Evolutionary conservation across 176 grass and related monocot species (phyloP), one percentile per base, ranked within the genome.

Genomic region (Lolium rigidum): DNA sequence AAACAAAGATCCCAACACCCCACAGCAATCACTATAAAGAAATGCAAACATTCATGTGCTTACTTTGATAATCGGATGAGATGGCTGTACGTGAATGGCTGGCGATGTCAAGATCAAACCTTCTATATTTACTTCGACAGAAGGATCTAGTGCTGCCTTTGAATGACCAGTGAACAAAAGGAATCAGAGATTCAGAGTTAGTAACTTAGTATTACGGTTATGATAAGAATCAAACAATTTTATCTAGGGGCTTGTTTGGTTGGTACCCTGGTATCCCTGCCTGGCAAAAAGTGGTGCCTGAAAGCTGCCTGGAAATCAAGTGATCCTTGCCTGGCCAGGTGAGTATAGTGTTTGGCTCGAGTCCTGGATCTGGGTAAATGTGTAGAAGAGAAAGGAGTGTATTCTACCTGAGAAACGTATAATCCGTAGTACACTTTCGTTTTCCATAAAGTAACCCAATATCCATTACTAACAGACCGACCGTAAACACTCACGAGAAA

Each of bases 21-120:
- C 61, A 60, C 14, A 83, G 14, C 63, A 79, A 70, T n/a, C 66
- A 63, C 54, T 54, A 71, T 26, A 55, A 84, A 35, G 28, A 82
- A 49, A 64, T 24, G 50, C 38, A 70, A 50, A 59, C 22, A 35
- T 3, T 80, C 20, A 69, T 82, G 62, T 56, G 31, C 85, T 88
- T 90, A 95, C 96, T 89, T 58, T 89, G 31, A 98, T 84, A 74
- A 98, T 87, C 12, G 96, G 91, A 83, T 98, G 93, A 84, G 93
- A 77, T 31, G 96, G 88, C 72, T 92, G 96, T 88, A 98, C 93
- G 10, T 69, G 76, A 80, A 98, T 90, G 51, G 96, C 96, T 51
- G 93, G 96, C 1, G 96, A 95, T 15, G 90, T 98, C 85, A 98
- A 95, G 54, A 92, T 83, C 74, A 98, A 79, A 72, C 96, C 93